Conservation (phyloP, 2,329 filamentous ascomycete genomes). For the Dendrostoma leiphaemia region DNA sequence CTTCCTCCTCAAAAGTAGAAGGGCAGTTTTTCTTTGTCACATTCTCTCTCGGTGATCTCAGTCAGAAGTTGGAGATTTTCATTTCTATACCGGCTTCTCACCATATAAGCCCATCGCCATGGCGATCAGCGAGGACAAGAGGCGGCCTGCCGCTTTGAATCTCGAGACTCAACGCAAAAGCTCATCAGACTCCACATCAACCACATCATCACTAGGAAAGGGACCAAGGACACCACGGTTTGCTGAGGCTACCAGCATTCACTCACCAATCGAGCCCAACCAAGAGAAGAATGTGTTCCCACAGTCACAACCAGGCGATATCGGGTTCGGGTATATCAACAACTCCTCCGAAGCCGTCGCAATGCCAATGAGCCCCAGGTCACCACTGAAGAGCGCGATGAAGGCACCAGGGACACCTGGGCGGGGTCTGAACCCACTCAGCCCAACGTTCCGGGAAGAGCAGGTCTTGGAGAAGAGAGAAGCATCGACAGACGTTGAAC, state of each 20-base stretch:
- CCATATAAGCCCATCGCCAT: conserved; percentile 31
- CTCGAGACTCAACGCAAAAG: conserved; percentile 48
- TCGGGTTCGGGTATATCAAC: conserved; percentile 89
- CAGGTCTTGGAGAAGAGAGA: conserved; percentile 84
- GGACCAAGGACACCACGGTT: conserved; percentile 74
- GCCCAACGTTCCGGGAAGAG: conserved; percentile 89
- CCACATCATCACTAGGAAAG: conserved; percentile 55
- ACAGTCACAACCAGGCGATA: conserved; percentile 74
- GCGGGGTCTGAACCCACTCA: conserved; percentile 74
- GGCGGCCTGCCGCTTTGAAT: conserved; percentile 55
- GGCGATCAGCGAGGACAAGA: conserved; percentile 47
- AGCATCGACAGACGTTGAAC: conserved; percentile 76
- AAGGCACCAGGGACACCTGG: conserved; percentile 81
- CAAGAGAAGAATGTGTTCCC: conserved; percentile 51
- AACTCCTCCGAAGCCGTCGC: conserved; percentile 56
- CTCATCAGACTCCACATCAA: conserved; percentile 50
- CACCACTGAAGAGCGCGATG: conserved; percentile 86
- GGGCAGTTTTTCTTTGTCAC: conserved; percentile 22
- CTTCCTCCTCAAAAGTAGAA: conserved; percentile 26
- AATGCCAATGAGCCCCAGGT: conserved; percentile 67
- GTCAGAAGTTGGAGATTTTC: conserved; percentile 5
- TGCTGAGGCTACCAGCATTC: conserved; percentile 74
- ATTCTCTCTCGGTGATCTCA: conserved; percentile 8
- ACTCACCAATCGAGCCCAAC: conserved; percentile 68
- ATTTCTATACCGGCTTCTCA: conserved; percentile 22